Conservation (phyloP, 108 stramenopile species). For the Cyclotella sp. region DNA sequence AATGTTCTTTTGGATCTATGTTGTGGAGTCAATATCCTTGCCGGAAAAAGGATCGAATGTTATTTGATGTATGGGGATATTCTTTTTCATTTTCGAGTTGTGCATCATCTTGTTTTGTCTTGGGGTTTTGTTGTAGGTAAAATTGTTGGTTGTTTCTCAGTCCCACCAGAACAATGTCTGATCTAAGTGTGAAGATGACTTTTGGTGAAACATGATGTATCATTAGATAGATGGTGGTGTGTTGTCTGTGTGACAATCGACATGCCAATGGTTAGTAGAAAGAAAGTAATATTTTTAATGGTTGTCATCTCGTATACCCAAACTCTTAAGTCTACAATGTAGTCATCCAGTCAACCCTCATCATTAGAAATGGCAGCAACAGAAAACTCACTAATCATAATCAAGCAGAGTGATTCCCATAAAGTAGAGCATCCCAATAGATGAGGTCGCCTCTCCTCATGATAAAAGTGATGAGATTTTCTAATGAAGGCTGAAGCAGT, state of each 20-base stretch:
- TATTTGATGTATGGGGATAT: not conserved
- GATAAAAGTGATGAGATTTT: no score
- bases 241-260: conserved; percentile 1
- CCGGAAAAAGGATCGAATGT: not conserved
- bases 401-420: no score
- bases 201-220: conserved; percentile 8
- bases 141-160: not conserved
- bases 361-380: no score
- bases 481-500: no score
- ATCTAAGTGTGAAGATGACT: not conserved
- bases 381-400: no score
- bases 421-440: no score
- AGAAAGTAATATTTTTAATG: not conserved
- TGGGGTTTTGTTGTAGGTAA: conserved; percentile 1
- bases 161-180: not conserved
- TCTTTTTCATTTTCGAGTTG: not conserved
- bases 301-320: not conserved
- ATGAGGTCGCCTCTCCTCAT: no score
- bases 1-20: conserved; percentile 9
- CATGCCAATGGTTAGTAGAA: not conserved
- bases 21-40: not conserved
- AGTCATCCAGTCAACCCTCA: not conserved
- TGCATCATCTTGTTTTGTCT: not conserved
- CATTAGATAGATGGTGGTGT: conserved; percentile 14
- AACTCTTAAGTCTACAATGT: no score